Base-by-base conservation (phyloP, 2,329 filamentous ascomycete genomes). In the Diaporthe longicolla region DNA sequence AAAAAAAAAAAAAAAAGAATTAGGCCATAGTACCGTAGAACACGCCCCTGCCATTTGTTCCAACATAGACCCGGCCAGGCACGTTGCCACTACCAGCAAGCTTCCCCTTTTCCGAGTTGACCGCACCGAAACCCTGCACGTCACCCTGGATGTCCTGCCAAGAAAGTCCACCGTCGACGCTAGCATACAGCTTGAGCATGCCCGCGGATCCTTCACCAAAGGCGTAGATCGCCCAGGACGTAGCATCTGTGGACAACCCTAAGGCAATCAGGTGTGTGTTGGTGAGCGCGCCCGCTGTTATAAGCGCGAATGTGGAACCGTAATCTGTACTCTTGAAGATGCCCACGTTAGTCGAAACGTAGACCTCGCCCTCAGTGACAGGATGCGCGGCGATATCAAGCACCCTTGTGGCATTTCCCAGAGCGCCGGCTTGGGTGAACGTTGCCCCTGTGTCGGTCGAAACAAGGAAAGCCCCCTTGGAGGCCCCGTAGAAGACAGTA, bases 331-430 rank as follows among this genome's bases (percentile, higher is more conserved):
- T 89, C 77, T 85, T 85, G 81, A 88, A 90, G 66, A 91, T 79
- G 7, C 89, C 89, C 0, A 77, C 82, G 69, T 89, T 84, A 0
- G 89, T 90, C 0, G 88, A 89, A 2, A 88, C 88, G 80, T 86
- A 89, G 70, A 93, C 85, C 70, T 91, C 88, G 17, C 92, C 91
- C 0, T 89, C 88, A 17, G 84, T 83, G 9, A 86, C 84, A 0
- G 91, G 90, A 75, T 91, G 85, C 0, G 84, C 85, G n/a, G 88
- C 88, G 11, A 93, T 84, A 45, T 87, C 85, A 48, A 90, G 90
- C 73, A 93, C 82, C n/a, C 82, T 78, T 1, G 81, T 84, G 5
- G 82, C 84, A 17, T 82, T 81, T 4, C 79, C 81, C 0, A 88
- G 79, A 0, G 82, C 77, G 0, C 82, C 81, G 0, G 76, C 80